Conservation (phyloP, 352 stramenopile species). For the Pythium guiyangense region DNA sequence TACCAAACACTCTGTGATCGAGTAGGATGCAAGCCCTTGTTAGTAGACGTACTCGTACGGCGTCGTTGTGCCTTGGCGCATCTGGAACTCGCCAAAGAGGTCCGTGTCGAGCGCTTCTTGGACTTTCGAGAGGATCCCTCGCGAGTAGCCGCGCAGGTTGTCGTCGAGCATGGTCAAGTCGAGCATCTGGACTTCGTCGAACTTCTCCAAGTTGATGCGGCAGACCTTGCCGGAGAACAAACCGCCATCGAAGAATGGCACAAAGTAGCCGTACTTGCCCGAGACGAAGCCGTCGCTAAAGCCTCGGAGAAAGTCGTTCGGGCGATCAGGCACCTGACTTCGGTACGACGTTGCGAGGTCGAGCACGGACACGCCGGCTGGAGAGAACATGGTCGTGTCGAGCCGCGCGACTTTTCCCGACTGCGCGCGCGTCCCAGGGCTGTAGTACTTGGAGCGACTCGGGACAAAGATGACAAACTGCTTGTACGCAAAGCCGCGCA, state of each 20-base stretch:
- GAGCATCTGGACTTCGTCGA: conserved; percentile 71
- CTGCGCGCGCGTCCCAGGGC: conserved; percentile 19
- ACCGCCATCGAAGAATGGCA: conserved; percentile 68
- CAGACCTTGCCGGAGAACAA: conserved; percentile 70
- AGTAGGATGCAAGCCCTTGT: not conserved
- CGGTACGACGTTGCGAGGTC: conserved; percentile 47
- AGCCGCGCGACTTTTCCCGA: conserved; percentile 70
- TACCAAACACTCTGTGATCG: not conserved
- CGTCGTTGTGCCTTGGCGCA: conserved; percentile 55
- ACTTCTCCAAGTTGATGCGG: conserved; percentile 75
- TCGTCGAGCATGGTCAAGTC: conserved; percentile 51
- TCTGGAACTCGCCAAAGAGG: conserved; percentile 60
- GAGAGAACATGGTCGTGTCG: conserved; percentile 62
- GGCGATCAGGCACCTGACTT: conserved; percentile 64
- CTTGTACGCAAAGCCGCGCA: conserved; percentile 67
- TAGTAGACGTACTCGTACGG: conserved; percentile 71
- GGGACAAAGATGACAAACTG: conserved; percentile 70
- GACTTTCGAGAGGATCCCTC: conserved; percentile 45
- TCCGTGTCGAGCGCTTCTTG: conserved; percentile 42
- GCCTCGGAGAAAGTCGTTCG: conserved; percentile 55
- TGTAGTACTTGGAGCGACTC: conserved; percentile 33
- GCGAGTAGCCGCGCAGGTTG: conserved; percentile 40
- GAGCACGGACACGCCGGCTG: conserved; percentile 37
- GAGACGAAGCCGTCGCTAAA: conserved; percentile 65
- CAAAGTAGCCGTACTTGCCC: conserved; percentile 79